Evolutionary conservation across 2,329 filamentous ascomycete genomes (phyloP), one percentile per base, ranked within the genome.

Genomic region (Penicillium vulpinum): DNA sequence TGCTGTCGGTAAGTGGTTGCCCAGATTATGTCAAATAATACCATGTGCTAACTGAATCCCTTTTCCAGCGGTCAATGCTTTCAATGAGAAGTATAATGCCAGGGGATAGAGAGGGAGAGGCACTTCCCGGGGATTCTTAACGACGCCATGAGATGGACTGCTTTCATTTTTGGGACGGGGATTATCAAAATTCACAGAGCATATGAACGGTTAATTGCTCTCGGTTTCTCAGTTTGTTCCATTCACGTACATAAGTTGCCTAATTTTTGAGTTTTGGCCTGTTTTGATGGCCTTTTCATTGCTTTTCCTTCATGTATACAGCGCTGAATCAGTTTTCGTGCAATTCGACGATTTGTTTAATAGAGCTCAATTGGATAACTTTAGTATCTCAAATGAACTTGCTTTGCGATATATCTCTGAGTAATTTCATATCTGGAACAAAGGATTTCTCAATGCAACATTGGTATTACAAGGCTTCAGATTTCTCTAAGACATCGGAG

Each of bases 61-160:
- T 29, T 35, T 33, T 56, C 4, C 52, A 72, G 85, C 85, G 62
- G 85, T 87, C 31, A 87, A 87, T 77, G 84, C 85, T 51, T 88
- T 85, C 71, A 88, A 88, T 69, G 85, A 87, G 67, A 83, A 82
- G 70, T 87, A 85, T 77, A 86, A 85, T 73, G 83, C 83, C 18
- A 85, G 84, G 72, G 83, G 83, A 57, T 81, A 69, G 60, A 60
- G 40, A 40, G 16, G 26, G n/a, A 8, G 33, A 40, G 21, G 8
- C n/a, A 26, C 28, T 33, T 9, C 13, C 29, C 41, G 33, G 24
- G 22, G 24, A 29, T 52, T 57, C 33, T 39, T 62, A 54, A 68
- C 45, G 65, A 67, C 63, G 48, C 61, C 52, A 67, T 60, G 63
- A 64, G 46, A 56, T 54, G 59, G 44, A 44, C 46, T 53, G 35